Evolutionary conservation across 768 basidiomycete genomes (phyloP).

Genomic region (Boletus rubroflammeus): DNA sequence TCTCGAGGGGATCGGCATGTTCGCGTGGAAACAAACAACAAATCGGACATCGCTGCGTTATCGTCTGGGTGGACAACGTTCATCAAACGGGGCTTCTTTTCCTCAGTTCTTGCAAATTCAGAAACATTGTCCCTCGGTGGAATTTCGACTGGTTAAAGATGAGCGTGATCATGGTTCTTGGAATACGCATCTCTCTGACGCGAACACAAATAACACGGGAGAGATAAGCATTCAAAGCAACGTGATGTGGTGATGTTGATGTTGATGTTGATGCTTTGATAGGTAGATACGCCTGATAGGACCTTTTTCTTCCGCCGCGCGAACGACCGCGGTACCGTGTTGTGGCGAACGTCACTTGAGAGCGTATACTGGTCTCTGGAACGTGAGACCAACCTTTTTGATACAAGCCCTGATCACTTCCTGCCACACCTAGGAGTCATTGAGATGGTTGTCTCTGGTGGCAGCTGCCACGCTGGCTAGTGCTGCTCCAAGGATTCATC

Average conservation of each 20-base stretch:
- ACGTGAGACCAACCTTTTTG: background rate
- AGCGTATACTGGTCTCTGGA: background rate
- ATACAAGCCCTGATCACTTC: background rate
- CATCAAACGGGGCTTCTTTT: background rate
- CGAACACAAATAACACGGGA: background rate
- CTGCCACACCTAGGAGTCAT: background rate
- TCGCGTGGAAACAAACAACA: background rate
- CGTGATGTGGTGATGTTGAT: slow-evolving; percentile 2
- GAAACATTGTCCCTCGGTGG: no score
- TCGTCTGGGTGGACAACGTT: background rate
- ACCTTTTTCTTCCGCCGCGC: background rate
- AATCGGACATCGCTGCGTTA: background rate
- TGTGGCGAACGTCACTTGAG: background rate
- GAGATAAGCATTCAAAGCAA: background rate
- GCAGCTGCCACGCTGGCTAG: background rate
- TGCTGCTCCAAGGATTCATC: background rate
- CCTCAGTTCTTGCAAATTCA: background rate
- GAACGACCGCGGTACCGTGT: background rate
- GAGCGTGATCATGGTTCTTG: background rate
- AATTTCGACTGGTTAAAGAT: background rate
- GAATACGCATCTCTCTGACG: background rate
- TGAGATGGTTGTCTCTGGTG: background rate
- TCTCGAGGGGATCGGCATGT: background rate
- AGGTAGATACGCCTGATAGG: background rate
- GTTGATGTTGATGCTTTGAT: background rate